Conservation (phyloP, 345 rosid species). For the Viola odorata region DNA sequence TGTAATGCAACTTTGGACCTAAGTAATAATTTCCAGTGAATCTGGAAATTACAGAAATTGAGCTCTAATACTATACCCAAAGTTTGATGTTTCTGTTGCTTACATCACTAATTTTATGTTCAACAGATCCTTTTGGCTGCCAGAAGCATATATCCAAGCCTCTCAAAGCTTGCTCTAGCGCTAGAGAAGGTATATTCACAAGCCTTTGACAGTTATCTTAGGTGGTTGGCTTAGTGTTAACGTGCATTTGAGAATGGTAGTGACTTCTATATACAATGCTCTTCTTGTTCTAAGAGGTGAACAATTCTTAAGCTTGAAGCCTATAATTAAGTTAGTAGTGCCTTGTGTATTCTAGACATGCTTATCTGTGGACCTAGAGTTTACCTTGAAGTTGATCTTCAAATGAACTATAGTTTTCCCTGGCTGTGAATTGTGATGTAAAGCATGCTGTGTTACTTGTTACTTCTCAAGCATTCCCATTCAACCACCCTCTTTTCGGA, state of each 20-base stretch:
- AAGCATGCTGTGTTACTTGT: too few species aligned
- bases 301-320: not conserved
- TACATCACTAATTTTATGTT: not conserved
- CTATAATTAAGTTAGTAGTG: not conserved
- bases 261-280: not conserved
- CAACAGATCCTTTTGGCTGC: conserved; percentile 75
- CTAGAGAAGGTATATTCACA: conserved; percentile 62
- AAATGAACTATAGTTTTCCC: too few species aligned
- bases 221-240: not conserved
- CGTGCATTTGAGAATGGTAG: not conserved
- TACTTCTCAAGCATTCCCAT: too few species aligned
- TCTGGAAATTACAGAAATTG: too few species aligned
- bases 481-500: too few species aligned
- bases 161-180: conserved; percentile 89
- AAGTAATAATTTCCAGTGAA: too few species aligned
- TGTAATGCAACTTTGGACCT: too few species aligned
- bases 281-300: not conserved
- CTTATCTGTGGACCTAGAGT: not conserved
- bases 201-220: not conserved
- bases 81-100: not conserved
- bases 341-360: not conserved
- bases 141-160: conserved; percentile 69
- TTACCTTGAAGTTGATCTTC: too few species aligned
- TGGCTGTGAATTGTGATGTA: too few species aligned
- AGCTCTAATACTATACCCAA: too few species aligned